Base-by-base conservation (phyloP, 2,329 filamentous ascomycete genomes). In the Ophiocordyceps robertsii region DNA sequence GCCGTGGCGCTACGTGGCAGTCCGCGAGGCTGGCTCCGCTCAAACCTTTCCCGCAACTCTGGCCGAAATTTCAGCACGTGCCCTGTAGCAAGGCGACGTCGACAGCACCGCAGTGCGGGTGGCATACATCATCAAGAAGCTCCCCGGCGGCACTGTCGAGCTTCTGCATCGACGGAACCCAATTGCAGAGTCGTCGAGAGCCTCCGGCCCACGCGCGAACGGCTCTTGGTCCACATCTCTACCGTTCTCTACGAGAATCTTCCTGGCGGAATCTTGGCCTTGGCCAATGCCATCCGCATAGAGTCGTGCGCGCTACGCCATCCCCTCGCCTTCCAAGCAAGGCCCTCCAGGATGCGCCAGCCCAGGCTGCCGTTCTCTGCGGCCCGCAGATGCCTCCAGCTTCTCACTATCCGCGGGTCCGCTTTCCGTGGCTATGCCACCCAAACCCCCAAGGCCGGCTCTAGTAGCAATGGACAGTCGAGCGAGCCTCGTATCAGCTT, bases 391-490 rank as follows among this genome's bases (percentile, higher is more conserved):
- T 50, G 54, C 47, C 44, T 54, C 36, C 52, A 57, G 40, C 52
- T 55, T 19, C 48, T 61, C 16, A 46, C 55, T 14, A 40, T 61
- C 31, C 51, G 46, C 41, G 52, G 51, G 36, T 44, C 55, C 14
- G 41, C 53, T 5, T 33, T 53, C 32, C 56, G 60, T 46, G 50
- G 47, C 16, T 63, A 61, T 51, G 58, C 60, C 30, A 58, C 57
- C 21, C 49, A 48, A 33, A 47, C 43, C 16, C 45, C 53, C 12
- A 53, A 47, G 19, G 44, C 49, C n/a, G 46, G 43, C 16, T 41
- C 51, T 19, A 37, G 41, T 32, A 38, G 45, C 40, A 47, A 41
- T n/a, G 42, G 35, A 2, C 27, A 27, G 21, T 35, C 52, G n/a
- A 51, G 43, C 46, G 53, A 56, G 35, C 46, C 49, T 14, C 37